Percentiles rank a stretch among this genome's conserved stretches.
Conservation (phyloP, 2,329 filamentous ascomycete species). For the Mariannaea elegans region DNA sequence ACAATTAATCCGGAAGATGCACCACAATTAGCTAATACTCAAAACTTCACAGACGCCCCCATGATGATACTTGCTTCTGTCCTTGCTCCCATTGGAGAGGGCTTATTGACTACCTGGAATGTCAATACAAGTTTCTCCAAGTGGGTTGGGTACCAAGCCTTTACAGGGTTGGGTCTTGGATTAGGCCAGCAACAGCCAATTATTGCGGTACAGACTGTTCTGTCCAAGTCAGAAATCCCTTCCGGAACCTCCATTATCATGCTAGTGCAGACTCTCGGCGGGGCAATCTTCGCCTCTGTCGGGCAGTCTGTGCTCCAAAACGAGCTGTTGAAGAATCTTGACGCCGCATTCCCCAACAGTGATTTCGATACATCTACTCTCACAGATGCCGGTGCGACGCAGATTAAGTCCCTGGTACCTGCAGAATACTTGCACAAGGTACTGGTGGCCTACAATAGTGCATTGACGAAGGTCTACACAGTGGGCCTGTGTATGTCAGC, state of each 20-base stretch:
- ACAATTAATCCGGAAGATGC: too few species aligned
- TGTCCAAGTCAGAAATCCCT: constrained; percentile 36
- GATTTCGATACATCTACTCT: not conserved
- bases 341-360: not conserved
- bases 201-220: constrained; percentile 52
- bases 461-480: constrained; percentile 3
- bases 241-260: constrained; percentile 48
- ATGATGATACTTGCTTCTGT: constrained; percentile 50
- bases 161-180: constrained; percentile 47
- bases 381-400: not conserved
- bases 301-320: constrained; percentile 61
- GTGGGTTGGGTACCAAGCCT: constrained; percentile 56
- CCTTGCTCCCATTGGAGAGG: constrained; percentile 48
- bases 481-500: constrained; percentile 7
- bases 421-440: not conserved
- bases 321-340: constrained; percentile 45
- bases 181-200: constrained; percentile 55
- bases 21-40: too few species aligned
- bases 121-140: constrained; percentile 43
- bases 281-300: constrained; percentile 57
- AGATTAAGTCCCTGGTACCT: not conserved
- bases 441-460: not conserved
- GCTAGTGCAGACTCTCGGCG: constrained; percentile 48
- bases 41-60: constrained; percentile 40
- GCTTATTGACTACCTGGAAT: constrained; percentile 53